Base-by-base conservation (phyloP, 2,329 filamentous ascomycete genomes). In the Talaromyces amestolkiae region DNA sequence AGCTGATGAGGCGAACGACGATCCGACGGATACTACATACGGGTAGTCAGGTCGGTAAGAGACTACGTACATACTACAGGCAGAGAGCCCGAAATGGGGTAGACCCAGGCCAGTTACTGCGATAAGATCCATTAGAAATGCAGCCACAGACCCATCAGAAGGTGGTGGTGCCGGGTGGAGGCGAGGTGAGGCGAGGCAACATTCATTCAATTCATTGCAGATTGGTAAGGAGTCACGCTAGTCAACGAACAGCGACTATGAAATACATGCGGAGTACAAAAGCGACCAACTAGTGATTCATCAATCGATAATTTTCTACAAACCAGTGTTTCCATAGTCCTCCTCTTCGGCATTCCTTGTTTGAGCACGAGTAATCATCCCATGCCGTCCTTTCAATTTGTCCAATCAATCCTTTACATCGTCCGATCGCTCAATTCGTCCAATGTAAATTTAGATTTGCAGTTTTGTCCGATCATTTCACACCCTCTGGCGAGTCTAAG, bases 1-100 rank as follows among this genome's bases (percentile, higher is more conserved):
- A 63, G 45, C 65, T 51, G 63, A 65, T 58, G 58, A 66, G 61
- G 61, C 54, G 56, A 59, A 60, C 64, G 66, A 60, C 64, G 65
- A 68, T 68, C 66, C 64, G 61, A 63, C 56, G 43, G 47, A 62
- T 35, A 37, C 33, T 37, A 13, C 8, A 17, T 51, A 31, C 47
- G 47, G 47, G 24, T 8, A 31, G 47, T 22, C 47, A 51, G 47
- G 47, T 51, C 47, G 47, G 47, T 31, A 31, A 54, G 5, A 51
- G 24, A 17, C 47, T 45, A 19, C 3, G 41, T 27, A 24, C 53
- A 6, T 22, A 22, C 22, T 22, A 22, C 22, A 22, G 22, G 22
- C 22, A 59, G 60, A 58, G 45, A 37, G 61, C 24, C 53, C 65
- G 54, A 64, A 59, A 61, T 51, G 22, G 22, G 22, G 22, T 22